Base-by-base conservation (phyloP, 2,329 filamentous ascomycete species). In the Elsinoe perseae region DNA sequence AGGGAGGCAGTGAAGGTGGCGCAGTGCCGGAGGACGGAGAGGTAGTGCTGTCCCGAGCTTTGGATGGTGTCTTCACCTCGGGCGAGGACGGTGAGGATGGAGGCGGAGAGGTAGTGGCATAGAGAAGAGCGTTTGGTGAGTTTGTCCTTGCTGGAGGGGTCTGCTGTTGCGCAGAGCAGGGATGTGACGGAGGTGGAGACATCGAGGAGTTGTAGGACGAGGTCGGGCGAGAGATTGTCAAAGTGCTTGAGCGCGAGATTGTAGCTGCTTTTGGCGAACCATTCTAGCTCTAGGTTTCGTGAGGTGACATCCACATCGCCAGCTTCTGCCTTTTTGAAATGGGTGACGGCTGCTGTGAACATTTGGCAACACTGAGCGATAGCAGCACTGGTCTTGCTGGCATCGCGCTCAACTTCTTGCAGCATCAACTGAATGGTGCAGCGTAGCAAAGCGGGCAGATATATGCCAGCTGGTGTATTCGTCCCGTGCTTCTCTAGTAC, bases 221-320 rank as follows among this genome's bases (percentile, higher is more conserved):
- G 69, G 4, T 68, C 66, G 1, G 83, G 74, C 21, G 78, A 67
- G 76, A 85, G 84, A 0, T 79, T 73, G 1, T 77, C 75, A 61
- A 77, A 78, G 57, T 84, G 75, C 59, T 83, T 81, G 3, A 92
- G 70, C 0, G 83, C 84, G 5, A 90, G 68, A 61, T 93, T 95
- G 73, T 95, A 95, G 1, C 86, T 79, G 60, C 87, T 92, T 60
- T 84, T 84, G 34, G 84, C 85, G 66, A 95, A 91, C 89, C 89
- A 95, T 62, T 91, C 80, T 2, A 95, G 74, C 63, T 95, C 89
- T 2, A 75, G 68, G 0, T 77, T 57, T 59, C 70, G 80, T 28
- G 70, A 68, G 7, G 73, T 74, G 16, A 10, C 14, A 23, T 72
- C 63, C 38, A 63, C 67, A 10, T 50, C 50, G 46, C n/a, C 23